These are phyloP conservation scores for Globisporangium takayamanum DNA, from an alignment of 352 stramenopile species.

Conservation along the genomic window DNA sequence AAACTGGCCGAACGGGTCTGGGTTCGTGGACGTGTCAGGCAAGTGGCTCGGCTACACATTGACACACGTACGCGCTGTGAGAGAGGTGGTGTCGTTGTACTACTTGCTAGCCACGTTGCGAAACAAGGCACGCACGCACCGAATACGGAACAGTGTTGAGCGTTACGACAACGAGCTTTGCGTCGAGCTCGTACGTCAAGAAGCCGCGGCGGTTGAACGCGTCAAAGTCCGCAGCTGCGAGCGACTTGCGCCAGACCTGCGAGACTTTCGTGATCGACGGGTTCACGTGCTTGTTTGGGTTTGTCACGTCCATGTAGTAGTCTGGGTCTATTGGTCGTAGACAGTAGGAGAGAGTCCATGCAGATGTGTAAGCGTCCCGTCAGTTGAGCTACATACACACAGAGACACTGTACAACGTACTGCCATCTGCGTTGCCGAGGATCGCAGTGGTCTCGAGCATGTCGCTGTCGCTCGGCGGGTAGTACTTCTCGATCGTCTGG, in stretches of 20 bases:
- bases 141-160: slow-evolving; percentile 83
- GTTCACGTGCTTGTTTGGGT: slow-evolving; percentile 42
- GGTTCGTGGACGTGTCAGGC: slow-evolving; percentile 51
- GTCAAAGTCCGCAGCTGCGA: slow-evolving; percentile 47
- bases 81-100: no score
- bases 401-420: slow-evolving; percentile 21
- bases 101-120: no score
- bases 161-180: slow-evolving; percentile 58
- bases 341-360: neutral
- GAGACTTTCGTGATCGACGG: slow-evolving; percentile 54
- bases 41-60: slow-evolving; percentile 53
- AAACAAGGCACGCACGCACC: slow-evolving; percentile 20
- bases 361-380: no score
- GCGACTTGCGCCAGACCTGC: slow-evolving; percentile 36
- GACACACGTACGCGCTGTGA: slow-evolving; percentile 1
- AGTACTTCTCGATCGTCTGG: slow-evolving; percentile 62
- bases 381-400: neutral
- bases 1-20: slow-evolving; percentile 89
- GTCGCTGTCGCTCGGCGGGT: slow-evolving; percentile 22
- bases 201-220: slow-evolving; percentile 55
- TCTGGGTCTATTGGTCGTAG: slow-evolving; percentile 32
- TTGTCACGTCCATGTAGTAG: slow-evolving; percentile 75
- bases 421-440: slow-evolving; percentile 69
- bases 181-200: slow-evolving; percentile 53
- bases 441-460: slow-evolving; percentile 62